Evolutionary conservation across 2,329 filamentous ascomycete species (phyloP).

Genomic region (Paecilomyces variotii): DNA sequence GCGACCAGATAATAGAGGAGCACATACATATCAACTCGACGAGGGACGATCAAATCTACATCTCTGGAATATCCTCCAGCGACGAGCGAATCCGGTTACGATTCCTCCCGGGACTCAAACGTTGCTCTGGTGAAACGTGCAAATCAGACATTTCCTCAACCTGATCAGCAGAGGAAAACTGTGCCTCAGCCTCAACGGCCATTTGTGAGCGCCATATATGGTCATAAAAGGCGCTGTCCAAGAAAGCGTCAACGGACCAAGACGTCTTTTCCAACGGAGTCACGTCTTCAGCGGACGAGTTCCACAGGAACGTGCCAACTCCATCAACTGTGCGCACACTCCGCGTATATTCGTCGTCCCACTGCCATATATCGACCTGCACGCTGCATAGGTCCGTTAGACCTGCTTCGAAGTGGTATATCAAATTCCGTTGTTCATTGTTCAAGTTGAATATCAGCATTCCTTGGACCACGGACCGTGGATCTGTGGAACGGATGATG

Average conservation of each 20-base stretch:
- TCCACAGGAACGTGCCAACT: constrained; percentile 17
- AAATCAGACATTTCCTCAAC: not conserved
- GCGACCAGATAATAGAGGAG: not conserved
- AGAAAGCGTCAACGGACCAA: constrained; percentile 12
- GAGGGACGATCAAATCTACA: not conserved
- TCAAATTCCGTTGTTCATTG: constrained; percentile 13
- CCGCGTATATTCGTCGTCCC: constrained; percentile 7
- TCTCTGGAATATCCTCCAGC: not conserved
- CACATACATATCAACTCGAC: not conserved
- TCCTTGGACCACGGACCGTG: constrained; percentile 14
- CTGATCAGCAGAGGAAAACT: not conserved
- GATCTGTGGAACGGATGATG: constrained; percentile 13
- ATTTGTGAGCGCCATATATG: constrained; percentile 8
- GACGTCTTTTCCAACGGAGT: constrained; percentile 3
- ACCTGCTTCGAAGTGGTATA: constrained; percentile 17
- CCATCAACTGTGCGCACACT: constrained; percentile 15
- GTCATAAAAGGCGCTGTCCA: constrained; percentile 11
- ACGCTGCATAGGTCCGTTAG: constrained; percentile 12
- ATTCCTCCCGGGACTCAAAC: not conserved
- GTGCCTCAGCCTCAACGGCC: not conserved
- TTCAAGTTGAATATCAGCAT: constrained; percentile 20
- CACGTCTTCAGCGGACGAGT: constrained; percentile 6
- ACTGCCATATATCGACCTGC: constrained; percentile 14
- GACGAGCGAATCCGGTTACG: not conserved
- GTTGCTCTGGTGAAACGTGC: not conserved